phyloP scores from a whole-genome alignment of 176 grass and related monocot species.

The Aegilops tauschii region DNA sequence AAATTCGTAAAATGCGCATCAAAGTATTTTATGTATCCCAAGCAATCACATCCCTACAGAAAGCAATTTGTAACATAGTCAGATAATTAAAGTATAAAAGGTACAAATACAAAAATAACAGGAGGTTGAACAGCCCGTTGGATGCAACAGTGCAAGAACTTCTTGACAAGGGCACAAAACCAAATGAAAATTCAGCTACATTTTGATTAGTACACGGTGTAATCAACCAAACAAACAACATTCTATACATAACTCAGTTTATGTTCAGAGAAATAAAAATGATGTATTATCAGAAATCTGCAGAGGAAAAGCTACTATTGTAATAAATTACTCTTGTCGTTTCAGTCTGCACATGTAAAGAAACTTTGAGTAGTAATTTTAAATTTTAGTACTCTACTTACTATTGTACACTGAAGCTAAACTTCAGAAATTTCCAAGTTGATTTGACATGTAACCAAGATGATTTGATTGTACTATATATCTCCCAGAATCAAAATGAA shows the following conservation, averaged over 20 bases:
- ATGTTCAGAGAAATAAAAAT: neutral
- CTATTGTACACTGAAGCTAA: too few relatives aligned
- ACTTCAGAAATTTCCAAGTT: neutral
- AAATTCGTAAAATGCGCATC: constrained; percentile 99
- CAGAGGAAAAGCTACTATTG: neutral
- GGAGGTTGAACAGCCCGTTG: neutral
- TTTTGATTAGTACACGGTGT: neutral
- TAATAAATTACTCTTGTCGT: neutral
- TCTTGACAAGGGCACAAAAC: neutral
- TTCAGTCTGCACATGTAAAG: neutral
- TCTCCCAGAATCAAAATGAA: neutral
- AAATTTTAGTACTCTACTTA: too few relatives aligned
- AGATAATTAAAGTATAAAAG: constrained; percentile 14
- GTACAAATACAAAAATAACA: neutral
- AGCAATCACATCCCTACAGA: constrained; percentile 97
- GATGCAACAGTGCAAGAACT: neutral
- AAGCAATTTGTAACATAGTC: neutral
- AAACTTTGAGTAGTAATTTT: too few relatives aligned
- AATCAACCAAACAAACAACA: neutral
- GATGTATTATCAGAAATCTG: neutral
- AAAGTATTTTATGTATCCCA: constrained; percentile 99
- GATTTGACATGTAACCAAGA: neutral
- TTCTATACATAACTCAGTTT: neutral
- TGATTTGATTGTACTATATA: neutral
- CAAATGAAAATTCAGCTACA: neutral